These are phyloP conservation scores for Porcisia deanei DNA, from an alignment of 208 protist genomes.

Conservation along the genomic window DNA sequence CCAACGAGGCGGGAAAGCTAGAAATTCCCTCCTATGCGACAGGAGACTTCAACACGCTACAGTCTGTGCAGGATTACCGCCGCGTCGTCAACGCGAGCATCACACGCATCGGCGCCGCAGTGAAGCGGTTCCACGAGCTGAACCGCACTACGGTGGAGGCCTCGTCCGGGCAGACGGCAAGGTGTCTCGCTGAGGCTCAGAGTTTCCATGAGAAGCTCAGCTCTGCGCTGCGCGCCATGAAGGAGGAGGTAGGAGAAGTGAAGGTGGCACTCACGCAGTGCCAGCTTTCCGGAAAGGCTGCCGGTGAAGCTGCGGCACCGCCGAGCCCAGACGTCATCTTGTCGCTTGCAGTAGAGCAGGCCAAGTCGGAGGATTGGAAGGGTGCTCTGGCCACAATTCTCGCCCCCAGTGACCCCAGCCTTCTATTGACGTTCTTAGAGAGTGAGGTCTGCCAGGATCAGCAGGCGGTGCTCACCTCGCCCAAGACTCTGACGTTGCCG, in stretches of 20 bases:
- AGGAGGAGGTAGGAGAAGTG: constrained; percentile 56
- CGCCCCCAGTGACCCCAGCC: constrained; percentile 70
- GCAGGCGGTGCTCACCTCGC: constrained; percentile 48
- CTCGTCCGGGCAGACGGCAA: constrained; percentile 32
- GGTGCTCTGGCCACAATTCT: constrained; percentile 70
- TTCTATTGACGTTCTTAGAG: constrained; percentile 82
- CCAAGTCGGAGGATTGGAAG: constrained; percentile 68
- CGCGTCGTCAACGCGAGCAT: constrained; percentile 54
- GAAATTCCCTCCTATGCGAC: constrained; percentile 36
- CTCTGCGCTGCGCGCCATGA: constrained; percentile 39
- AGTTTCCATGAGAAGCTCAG: constrained; percentile 42
- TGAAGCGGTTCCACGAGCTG: constrained; percentile 36
- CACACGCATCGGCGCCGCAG: constrained; percentile 38
- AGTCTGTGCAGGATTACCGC: constrained; percentile 61
- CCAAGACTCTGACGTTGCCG: constrained; percentile 63
- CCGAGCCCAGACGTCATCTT: constrained; percentile 74
- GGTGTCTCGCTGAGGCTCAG: constrained; percentile 34
- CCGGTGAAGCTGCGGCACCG: constrained; percentile 13
- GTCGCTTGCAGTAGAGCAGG: constrained; percentile 50
- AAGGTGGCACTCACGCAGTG: constrained; percentile 38
- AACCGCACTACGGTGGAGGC: constrained; percentile 43
- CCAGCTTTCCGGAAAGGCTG: constrained; percentile 18
- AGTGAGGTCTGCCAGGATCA: constrained; percentile 75
- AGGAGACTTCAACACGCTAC: constrained; percentile 62
- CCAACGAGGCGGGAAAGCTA: constrained; percentile 57